Evolutionary conservation across 2,329 filamentous ascomycete genomes (phyloP), one percentile per base, ranked within the genome.

Genomic region (Fusarium sp.): DNA sequence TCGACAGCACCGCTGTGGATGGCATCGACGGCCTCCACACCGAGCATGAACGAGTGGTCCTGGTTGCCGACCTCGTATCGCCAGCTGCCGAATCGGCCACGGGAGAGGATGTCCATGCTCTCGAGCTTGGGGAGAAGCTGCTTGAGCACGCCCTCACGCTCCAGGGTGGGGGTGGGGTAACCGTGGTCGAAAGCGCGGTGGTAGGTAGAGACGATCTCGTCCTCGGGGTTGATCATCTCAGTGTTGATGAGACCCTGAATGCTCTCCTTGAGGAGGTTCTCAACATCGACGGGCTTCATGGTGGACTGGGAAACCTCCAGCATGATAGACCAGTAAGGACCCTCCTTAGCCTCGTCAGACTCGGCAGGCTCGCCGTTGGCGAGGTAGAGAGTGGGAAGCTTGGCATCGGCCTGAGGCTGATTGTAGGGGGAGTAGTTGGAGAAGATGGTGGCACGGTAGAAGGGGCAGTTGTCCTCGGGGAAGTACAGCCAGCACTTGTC

Each of bases 401-500:
- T 97, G 82, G 89, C 92, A 67, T 92, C 91, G 69, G 91, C 88
- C 76, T 94, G 88, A 36, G 97, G 97, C 87, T 98, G 97, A 89
- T 99, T 99, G 91, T 97, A 92, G 63, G 96, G 97, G 25, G 97
- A 98, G 90, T 99, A 99, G 91, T 99, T 99, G 86, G 96, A 98
- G 91, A 99, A 99, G 87, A 99, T 98, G 82, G 97, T 99, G 81
- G 97, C 97, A 79, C 97, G 94, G 90, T 99, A 99, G 90, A 99
- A 99, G 83, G 95, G 95, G 89, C 95, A 98, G 90, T 99, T 93
- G 85, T 98, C 93, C 85, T 99, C 97, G 73, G 97, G 97, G 91
- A 98, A 99, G 91, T 99, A 99, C 77, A 99, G 89, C 92, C 97
- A 99, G 92, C 97, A 99, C 91, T 98, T 99, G 88, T 99, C 97